A percentile compares a stretch with the other conserved stretches of the same genome.
phyloP scores from a whole-genome alignment of 2,329 filamentous ascomycete species.

The Colletotrichum sp. region DNA sequence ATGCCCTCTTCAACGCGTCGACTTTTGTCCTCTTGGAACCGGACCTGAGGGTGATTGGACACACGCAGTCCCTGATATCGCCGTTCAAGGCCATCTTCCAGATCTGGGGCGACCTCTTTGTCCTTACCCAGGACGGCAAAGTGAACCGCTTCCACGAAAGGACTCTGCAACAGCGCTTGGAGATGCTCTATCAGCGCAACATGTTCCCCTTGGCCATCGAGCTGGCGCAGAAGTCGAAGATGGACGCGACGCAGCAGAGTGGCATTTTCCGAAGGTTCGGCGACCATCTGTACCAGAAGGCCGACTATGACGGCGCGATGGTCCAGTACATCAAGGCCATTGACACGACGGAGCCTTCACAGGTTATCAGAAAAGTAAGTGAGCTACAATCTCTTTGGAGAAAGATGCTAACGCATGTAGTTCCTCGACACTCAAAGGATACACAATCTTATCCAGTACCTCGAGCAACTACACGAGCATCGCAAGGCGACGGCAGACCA shows the following conservation, averaged over 20 bases:
- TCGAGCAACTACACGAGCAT: constrained; percentile 95
- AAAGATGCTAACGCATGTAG: constrained; percentile 46
- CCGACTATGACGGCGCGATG: constrained; percentile 98
- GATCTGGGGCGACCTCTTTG: constrained; percentile 90
- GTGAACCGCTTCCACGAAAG: constrained; percentile 91
- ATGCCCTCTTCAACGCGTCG: constrained; percentile 84
- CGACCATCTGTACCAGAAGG: constrained; percentile 92
- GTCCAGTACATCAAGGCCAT: constrained; percentile 96
- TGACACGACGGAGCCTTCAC: constrained; percentile 93
- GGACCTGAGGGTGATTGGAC: constrained; percentile 86
- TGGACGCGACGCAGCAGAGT: constrained; percentile 83
- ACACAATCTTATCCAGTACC: constrained; percentile 95
- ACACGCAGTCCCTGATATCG: constrained; percentile 84
- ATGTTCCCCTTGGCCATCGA: constrained; percentile 92
- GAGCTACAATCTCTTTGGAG: rapidly evolving
- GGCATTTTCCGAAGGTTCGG: constrained; percentile 93
- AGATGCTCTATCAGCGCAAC: constrained; percentile 92
- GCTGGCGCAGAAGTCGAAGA: constrained; percentile 85
- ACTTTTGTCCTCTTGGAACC: constrained; percentile 93
- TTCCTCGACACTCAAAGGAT: constrained; percentile 97
- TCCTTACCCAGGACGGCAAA: constrained; percentile 92
- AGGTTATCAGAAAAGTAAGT: constrained; percentile 86
- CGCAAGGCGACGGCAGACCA: constrained; percentile 93
- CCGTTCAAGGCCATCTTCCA: constrained; percentile 81
- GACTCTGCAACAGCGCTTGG: constrained; percentile 85